phyloP scores from a whole-genome alignment of 1,284 basidiomycete species.

The Ceratobasidium sp. region DNA sequence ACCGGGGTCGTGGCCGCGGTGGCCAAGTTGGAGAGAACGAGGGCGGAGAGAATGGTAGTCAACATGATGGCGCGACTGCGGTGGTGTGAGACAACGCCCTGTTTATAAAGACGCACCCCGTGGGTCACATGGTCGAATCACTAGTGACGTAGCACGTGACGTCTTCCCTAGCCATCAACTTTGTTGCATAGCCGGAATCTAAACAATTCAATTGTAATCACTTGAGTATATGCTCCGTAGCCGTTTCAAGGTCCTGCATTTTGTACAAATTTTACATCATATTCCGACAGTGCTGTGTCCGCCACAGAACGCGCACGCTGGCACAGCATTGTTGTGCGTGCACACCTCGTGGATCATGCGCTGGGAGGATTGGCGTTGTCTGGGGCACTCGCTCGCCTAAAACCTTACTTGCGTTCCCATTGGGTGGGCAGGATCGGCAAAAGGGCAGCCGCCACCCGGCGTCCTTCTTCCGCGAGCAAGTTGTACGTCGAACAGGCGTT shows the following conservation, averaged over 20 bases:
- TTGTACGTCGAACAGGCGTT: slow-evolving; percentile 97
- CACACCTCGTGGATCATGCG: slow-evolving; percentile 18
- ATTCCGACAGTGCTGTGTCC: neutral
- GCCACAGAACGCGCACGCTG: neutral
- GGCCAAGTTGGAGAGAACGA: slow-evolving; percentile 73
- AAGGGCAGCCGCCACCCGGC: slow-evolving; percentile 88
- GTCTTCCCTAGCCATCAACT: neutral
- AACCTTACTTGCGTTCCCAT: slow-evolving; percentile 34
- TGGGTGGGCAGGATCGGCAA: slow-evolving; percentile 65
- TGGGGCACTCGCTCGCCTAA: neutral
- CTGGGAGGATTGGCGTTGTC: neutral
- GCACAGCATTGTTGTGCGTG: neutral
- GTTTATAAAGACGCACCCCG: slow-evolving; percentile 22
- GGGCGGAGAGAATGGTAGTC: slow-evolving; percentile 58
- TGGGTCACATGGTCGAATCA: slow-evolving; percentile 25
- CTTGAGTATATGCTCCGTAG: neutral
- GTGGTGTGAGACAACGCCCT: slow-evolving; percentile 10
- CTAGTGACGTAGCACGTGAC: slow-evolving; percentile 22
- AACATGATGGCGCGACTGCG: slow-evolving; percentile 65
- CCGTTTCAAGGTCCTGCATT: neutral
- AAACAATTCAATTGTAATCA: neutral
- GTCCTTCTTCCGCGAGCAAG: slow-evolving; percentile 88
- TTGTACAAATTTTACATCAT: neutral
- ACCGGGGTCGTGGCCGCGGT: slow-evolving; percentile 55
- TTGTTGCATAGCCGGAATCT: neutral